phyloP scores from a whole-genome alignment of 352 stramenopile species.

The Pythium pyrilobum region DNA sequence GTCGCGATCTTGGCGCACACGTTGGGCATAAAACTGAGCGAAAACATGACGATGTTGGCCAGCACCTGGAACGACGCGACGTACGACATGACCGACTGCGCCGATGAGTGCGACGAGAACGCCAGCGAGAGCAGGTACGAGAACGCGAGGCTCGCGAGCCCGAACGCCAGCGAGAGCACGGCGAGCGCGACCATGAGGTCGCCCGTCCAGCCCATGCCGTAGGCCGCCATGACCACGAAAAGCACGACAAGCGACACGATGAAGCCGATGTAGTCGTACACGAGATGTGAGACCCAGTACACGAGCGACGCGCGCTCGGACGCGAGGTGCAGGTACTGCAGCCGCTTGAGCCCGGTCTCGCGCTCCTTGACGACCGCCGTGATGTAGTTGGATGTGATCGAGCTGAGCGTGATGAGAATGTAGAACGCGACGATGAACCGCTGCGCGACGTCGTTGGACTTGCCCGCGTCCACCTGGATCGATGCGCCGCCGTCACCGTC shows the following conservation, averaged over 20 bases:
- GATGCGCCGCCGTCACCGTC: slow-evolving; percentile 6
- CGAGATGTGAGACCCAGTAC: slow-evolving; percentile 66
- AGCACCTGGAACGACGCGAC: slow-evolving; percentile 66
- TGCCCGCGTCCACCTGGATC: neutral
- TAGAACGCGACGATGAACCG: slow-evolving; percentile 93
- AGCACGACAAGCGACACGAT: slow-evolving; percentile 27
- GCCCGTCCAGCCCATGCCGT: slow-evolving; percentile 15
- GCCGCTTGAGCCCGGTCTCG: slow-evolving; percentile 62
- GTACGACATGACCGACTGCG: slow-evolving; percentile 77
- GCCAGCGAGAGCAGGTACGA: slow-evolving; percentile 60
- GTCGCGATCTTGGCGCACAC: slow-evolving; percentile 43
- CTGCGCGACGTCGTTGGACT: slow-evolving; percentile 28
- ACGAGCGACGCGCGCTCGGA: slow-evolving; percentile 36
- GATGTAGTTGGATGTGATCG: slow-evolving; percentile 61
- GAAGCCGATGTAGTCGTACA: slow-evolving; percentile 59
- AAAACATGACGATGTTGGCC: slow-evolving; percentile 36
- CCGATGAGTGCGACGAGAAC: slow-evolving; percentile 72
- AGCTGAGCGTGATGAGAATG: slow-evolving; percentile 54
- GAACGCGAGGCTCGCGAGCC: slow-evolving; percentile 54
- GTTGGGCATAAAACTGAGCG: slow-evolving; percentile 40
- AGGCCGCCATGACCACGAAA: slow-evolving; percentile 20
- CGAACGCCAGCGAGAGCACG: slow-evolving; percentile 35
- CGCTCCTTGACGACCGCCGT: slow-evolving; percentile 60
- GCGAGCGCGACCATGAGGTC: slow-evolving; percentile 29
- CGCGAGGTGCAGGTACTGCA: slow-evolving; percentile 68